Evolutionary conservation across 176 grass and related monocot genomes (phyloP).

Genomic region (Juncus effusus): DNA sequence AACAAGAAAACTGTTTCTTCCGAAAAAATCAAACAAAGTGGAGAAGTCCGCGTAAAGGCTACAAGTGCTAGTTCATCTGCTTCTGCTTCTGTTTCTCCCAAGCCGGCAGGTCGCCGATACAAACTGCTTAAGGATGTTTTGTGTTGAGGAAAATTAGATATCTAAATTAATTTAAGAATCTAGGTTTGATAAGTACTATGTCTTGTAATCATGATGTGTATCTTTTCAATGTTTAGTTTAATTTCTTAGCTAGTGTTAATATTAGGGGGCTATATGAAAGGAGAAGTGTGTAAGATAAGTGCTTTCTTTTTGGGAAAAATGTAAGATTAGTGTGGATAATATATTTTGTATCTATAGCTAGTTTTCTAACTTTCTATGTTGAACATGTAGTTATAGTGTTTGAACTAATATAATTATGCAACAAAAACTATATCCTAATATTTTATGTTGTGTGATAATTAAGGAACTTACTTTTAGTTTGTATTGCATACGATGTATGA

Average conservation of each 20-base stretch:
- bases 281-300: constrained; percentile 14
- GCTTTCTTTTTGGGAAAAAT: too few relatives aligned
- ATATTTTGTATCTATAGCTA: constrained; percentile 18
- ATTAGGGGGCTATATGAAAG: constrained; percentile 1
- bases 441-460: constrained; percentile 7
- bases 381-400: constrained; percentile 6
- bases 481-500: too few relatives aligned
- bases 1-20: constrained; percentile 15
- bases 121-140: constrained; percentile 99
- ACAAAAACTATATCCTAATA: background rate
- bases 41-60: constrained; percentile 18
- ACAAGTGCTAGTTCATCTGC: constrained; percentile 13
- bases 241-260: background rate
- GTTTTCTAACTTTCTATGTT: constrained; percentile 1
- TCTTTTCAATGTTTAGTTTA: background rate
- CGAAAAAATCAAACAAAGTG: constrained; percentile 29
- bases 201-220: background rate
- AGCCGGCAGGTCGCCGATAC: constrained; percentile 78
- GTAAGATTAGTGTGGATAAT: background rate
- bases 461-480: too few relatives aligned
- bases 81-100: constrained; percentile 37
- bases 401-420: constrained; percentile 7
- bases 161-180: background rate
- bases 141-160: constrained; percentile 35
- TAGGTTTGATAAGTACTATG: constrained; percentile 15